These are phyloP conservation scores for Coemansia sp. DNA, from an alignment of 192 early-diverging fungal genomes.

Conservation along the genomic window DNA sequence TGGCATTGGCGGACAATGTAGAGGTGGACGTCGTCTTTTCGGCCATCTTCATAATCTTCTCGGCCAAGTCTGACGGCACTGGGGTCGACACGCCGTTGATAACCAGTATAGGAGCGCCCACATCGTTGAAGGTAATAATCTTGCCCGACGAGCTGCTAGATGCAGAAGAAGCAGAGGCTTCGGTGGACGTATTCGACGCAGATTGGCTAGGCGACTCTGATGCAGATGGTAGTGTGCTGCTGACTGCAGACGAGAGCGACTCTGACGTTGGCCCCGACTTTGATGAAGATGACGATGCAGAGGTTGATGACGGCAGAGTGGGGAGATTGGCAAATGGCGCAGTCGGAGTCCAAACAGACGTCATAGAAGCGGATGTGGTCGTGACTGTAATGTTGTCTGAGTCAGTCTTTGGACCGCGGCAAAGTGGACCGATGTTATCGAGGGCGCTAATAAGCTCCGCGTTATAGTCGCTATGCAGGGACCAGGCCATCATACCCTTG, in stretches of 20 bases:
- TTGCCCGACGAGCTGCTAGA: slow-evolving; percentile 16
- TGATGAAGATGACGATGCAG: not conserved
- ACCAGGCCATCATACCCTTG: slow-evolving; percentile 71
- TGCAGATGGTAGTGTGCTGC: not conserved
- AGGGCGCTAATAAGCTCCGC: slow-evolving; percentile 58
- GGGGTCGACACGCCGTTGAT: slow-evolving; percentile 34
- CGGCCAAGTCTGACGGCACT: slow-evolving; percentile 34
- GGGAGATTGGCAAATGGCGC: slow-evolving; percentile 29
- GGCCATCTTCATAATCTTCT: slow-evolving; percentile 42
- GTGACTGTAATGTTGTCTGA: slow-evolving; percentile 3
- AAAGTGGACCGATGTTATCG: slow-evolving; percentile 34
- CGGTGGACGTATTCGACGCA: not conserved
- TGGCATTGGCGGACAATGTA: not conserved
- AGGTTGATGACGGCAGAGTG: not conserved
- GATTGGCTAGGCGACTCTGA: not conserved
- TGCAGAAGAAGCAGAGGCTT: not conserved
- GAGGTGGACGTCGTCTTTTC: slow-evolving; percentile 1
- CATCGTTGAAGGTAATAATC: slow-evolving; percentile 46
- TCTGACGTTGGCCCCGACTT: too few species aligned
- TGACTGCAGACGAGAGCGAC: not conserved
- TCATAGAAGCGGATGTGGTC: not conserved
- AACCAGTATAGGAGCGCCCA: slow-evolving; percentile 43
- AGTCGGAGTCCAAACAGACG: slow-evolving; percentile 24
- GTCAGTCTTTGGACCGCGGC: slow-evolving; percentile 35
- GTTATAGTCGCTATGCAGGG: slow-evolving; percentile 50